A percentile compares a stretch with the other conserved stretches of the same genome.
These are phyloP conservation scores for Tardiomyces blankii DNA, from an alignment of 1,139 yeast species.

Conservation along the genomic window DNA sequence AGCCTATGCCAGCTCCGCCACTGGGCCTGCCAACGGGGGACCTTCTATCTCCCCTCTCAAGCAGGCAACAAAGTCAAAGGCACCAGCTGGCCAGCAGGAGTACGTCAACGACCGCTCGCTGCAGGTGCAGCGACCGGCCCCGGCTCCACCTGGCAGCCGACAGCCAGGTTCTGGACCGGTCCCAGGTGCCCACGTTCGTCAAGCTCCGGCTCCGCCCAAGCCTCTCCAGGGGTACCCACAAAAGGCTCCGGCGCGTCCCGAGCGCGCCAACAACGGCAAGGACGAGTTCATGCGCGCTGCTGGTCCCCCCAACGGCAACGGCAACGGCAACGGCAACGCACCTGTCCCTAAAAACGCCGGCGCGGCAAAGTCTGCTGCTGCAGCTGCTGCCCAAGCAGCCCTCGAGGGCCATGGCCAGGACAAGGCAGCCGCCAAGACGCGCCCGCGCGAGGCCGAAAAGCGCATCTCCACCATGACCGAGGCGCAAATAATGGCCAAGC, in stretches of 20 bases:
- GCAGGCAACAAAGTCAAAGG: slow-evolving; percentile 7
- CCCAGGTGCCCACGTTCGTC: neutral
- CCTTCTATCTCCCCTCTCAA: slow-evolving; percentile 4
- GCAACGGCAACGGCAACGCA: no score
- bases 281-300: no score
- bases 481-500: slow-evolving; percentile 72
- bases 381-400: slow-evolving; percentile 23
- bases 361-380: slow-evolving; percentile 20
- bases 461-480: slow-evolving; percentile 69
- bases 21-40: neutral
- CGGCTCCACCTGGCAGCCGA: neutral
- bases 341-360: neutral
- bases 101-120: neutral
- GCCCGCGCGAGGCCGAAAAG: slow-evolving; percentile 34
- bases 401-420: slow-evolving; percentile 15
- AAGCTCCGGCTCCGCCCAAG: neutral
- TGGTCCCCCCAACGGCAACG: no score
- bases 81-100: neutral
- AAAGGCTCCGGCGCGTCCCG: no score
- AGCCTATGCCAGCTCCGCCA: neutral
- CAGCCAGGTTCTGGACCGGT: no score
- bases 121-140: neutral
- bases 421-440: slow-evolving; percentile 1
- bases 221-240: no score
- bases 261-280: no score